Evolutionary conservation across 352 stramenopile genomes (phyloP), one percentile per base, ranked within the genome.

Genomic region (Pythium brassicae): DNA sequence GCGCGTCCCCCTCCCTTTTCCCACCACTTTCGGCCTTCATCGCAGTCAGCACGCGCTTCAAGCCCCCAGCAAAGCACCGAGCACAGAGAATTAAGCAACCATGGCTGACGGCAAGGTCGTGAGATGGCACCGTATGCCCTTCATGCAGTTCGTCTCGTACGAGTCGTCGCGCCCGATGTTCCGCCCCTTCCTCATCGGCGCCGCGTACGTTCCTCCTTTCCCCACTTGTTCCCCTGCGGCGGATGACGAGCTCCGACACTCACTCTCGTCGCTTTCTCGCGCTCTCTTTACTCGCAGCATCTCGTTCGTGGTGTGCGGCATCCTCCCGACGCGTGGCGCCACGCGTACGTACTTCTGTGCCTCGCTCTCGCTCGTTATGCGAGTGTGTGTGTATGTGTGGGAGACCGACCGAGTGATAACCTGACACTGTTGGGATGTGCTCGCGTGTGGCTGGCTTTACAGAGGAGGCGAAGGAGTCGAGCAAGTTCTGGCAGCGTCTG

Each of bases 381-480:
- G n/a, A n/a, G n/a, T n/a, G n/a, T n/a, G n/a, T n/a, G n/a, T n/a
- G n/a, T n/a, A n/a, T 45, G 39, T 25, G 11, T 8, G 19, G n/a
- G 6, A 37, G 32, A 35, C 5, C 2, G 32, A 37, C 1, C 14
- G 32, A 11, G 8, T 37, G 32, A 37, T 9, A 11, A 1, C 2
- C 14, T 37, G 32, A 37, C 32, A 22, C 42, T 47, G 19, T 19
- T 40, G 52, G 10, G n/a, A 8, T 37, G 4, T 14, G 2, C 26
- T 54, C 42, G 42, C 19, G 19, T 32, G 25, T 55, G 17, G 47
- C 35, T 63, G 45, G 26, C 0, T 55, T 34, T 22, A 15, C 57
- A 84, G 78, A 94, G 67, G 85, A 94, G 68, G 72, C 86, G 61
- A 89, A 84, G 71, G 76, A 88, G 58, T 80, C 87, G 72, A 87